Evolutionary conservation across 345 rosid genomes (phyloP).

Genomic region (Gossypium stocksii): DNA sequence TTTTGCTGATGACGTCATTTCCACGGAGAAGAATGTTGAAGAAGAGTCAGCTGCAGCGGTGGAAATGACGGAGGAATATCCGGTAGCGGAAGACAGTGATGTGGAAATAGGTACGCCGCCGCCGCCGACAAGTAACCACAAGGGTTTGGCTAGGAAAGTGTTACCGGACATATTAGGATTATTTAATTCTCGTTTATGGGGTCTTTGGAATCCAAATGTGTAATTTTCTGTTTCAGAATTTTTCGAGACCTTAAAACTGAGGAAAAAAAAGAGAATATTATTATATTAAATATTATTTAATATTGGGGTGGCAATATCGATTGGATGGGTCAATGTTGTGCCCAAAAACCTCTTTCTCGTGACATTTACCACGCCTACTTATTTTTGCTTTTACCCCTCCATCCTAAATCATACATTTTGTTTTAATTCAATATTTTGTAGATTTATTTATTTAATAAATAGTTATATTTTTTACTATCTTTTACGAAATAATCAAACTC

Average conservation of each 20-base stretch:
- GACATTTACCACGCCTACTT: neutral
- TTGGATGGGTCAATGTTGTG: neutral
- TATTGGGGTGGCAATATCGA: neutral
- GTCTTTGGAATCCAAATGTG: slow-evolving; percentile 83
- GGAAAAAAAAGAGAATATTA: neutral
- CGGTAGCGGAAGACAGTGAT: slow-evolving; percentile 12
- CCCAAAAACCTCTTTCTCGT: neutral
- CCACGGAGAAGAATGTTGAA: neutral
- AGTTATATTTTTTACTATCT: no score
- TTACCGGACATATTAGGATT: slow-evolving; percentile 93
- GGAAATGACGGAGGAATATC: slow-evolving; percentile 5
- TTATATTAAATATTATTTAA: neutral
- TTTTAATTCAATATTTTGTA: neutral
- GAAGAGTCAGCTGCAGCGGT: slow-evolving; percentile 1
- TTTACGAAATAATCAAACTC: no score
- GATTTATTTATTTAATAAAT: no score
- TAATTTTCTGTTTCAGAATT: neutral
- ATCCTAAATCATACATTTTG: neutral
- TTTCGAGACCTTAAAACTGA: slow-evolving; percentile 20
- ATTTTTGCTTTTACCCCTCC: neutral
- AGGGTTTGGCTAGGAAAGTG: slow-evolving; percentile 88
- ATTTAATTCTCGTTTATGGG: slow-evolving; percentile 84
- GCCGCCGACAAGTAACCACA: slow-evolving; percentile 34
- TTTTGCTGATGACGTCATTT: neutral
- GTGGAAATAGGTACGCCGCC: slow-evolving; percentile 6